Evolutionary conservation across 164 flowering plant genomes (phyloP).

Genomic region (Umbellularia californica): DNA sequence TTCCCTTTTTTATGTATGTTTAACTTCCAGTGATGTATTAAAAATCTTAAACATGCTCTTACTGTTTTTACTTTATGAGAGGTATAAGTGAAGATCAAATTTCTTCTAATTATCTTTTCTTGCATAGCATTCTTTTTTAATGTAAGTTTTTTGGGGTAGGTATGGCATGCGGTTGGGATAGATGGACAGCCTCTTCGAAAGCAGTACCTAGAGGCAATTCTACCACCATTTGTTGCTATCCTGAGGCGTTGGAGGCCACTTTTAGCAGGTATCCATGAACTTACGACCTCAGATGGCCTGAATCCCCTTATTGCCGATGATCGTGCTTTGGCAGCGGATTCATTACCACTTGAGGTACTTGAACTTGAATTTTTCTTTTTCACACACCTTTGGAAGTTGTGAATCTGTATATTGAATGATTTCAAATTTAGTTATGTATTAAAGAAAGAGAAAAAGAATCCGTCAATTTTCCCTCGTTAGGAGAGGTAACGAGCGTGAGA

Average conservation of each 20-base stretch:
- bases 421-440: no score
- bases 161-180: slow-evolving; percentile 87
- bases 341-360: slow-evolving; percentile 88
- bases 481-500: no score
- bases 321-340: slow-evolving; percentile 94
- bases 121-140: not conserved
- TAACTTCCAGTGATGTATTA: not conserved
- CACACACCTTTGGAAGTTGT: no score
- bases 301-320: slow-evolving; percentile 91
- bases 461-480: no score
- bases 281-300: slow-evolving; percentile 82
- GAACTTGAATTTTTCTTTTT: not conserved
- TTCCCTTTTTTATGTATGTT: not conserved
- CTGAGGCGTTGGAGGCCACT: slow-evolving; percentile 97
- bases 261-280: slow-evolving; percentile 91
- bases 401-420: no score
- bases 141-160: slow-evolving; percentile 42
- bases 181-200: slow-evolving; percentile 80
- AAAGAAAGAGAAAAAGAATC: no score
- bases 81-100: not conserved
- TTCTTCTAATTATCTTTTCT: not conserved
- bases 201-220: slow-evolving; percentile 81
- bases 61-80: not conserved
- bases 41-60: not conserved
- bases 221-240: slow-evolving; percentile 97